These are phyloP conservation scores for Mortierella sp. DNA, from an alignment of 371 early-diverging fungal species.

Conservation along the genomic window DNA sequence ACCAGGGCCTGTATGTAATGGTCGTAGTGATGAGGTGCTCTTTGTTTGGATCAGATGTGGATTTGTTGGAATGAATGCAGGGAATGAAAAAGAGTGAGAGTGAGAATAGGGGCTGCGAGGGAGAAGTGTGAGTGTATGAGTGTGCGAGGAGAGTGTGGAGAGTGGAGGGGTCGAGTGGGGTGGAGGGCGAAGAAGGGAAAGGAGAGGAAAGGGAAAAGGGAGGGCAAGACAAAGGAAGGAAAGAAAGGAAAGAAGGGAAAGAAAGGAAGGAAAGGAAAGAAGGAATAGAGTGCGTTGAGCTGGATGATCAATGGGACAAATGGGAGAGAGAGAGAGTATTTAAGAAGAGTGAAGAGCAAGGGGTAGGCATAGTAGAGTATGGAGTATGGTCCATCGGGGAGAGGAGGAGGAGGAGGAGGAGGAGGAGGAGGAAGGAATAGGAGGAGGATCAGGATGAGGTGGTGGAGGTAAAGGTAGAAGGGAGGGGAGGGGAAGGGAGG, in stretches of 20 bases:
- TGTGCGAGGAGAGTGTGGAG: background rate
- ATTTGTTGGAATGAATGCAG: background rate
- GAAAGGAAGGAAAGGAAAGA: background rate
- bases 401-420: background rate
- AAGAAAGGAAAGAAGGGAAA: background rate
- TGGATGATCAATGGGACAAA: background rate
- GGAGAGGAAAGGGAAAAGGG: background rate
- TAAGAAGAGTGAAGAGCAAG: background rate
- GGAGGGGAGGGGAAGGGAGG: background rate
- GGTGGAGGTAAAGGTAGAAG: background rate
- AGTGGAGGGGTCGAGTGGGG: background rate
- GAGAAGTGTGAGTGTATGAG: background rate
- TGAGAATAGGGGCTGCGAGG: background rate
- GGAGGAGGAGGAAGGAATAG: background rate
- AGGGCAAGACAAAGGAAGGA: background rate
- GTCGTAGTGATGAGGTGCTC: background rate
- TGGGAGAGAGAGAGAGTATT: background rate
- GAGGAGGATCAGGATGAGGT: too few relatives aligned
- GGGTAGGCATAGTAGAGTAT: too few relatives aligned
- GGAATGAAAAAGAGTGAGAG: background rate
- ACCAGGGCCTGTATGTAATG: background rate
- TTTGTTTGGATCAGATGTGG: background rate
- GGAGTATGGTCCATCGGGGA: background rate
- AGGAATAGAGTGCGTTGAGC: background rate
- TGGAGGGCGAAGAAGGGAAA: background rate